A percentile compares a stretch with the other conserved stretches of the same genome.
Evolutionary conservation across 352 stramenopile genomes (phyloP).

Genomic region (Globisporangium parvum): DNA sequence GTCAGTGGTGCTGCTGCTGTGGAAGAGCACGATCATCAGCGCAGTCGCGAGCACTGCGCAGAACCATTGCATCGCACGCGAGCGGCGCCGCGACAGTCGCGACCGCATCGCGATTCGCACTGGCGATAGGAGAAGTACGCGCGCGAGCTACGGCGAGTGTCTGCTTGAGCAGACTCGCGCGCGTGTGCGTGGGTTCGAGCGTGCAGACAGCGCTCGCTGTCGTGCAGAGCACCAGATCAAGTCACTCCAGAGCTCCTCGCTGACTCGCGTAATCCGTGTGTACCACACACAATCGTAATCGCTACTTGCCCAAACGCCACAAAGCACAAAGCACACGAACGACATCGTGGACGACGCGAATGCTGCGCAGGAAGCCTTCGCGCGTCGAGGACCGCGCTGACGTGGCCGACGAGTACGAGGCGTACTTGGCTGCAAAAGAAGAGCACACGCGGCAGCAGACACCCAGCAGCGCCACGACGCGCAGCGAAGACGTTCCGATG

Average conservation of each 20-base stretch:
- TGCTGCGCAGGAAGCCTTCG: constrained; percentile 55
- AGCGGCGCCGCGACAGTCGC: neutral
- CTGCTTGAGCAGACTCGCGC: too few relatives aligned
- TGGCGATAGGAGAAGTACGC: too few relatives aligned
- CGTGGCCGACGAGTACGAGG: constrained; percentile 67
- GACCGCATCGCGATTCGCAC: neutral
- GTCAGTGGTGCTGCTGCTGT: neutral
- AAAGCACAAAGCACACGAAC: neutral
- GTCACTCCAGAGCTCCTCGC: too few relatives aligned
- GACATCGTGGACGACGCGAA: neutral
- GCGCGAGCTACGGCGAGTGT: too few relatives aligned
- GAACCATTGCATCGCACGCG: neutral
- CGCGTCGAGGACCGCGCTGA: constrained; percentile 63
- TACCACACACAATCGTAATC: too few relatives aligned
- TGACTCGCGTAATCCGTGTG: too few relatives aligned
- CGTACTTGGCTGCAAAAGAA: constrained; percentile 55
- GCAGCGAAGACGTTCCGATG: constrained; percentile 3
- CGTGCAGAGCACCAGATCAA: too few relatives aligned
- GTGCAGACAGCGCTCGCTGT: too few relatives aligned
- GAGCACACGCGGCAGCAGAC: constrained; percentile 8
- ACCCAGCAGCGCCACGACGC: neutral
- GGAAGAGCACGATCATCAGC: neutral
- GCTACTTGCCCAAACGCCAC: neutral
- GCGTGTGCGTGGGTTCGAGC: too few relatives aligned
- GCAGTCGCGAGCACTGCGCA: neutral